Conservation (phyloP, 345 rosid genomes). For the Dipteronia dyeriana region DNA sequence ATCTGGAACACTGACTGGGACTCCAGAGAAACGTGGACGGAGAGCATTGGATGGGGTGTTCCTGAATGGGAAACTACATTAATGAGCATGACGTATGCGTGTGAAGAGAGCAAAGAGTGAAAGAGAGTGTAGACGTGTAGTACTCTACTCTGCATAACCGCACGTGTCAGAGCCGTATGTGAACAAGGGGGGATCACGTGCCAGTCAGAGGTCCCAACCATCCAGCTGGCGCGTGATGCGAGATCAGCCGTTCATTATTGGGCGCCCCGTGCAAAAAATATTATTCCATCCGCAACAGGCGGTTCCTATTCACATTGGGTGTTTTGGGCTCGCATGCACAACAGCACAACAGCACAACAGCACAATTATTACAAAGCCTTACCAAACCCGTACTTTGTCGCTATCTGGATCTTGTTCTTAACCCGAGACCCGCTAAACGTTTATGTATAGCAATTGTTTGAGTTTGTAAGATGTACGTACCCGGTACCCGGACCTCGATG, state of each 20-base stretch:
- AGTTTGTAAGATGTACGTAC: too few relatives aligned
- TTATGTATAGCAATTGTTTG: too few relatives aligned
- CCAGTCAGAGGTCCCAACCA: constrained; percentile 6
- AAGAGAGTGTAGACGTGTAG: background rate
- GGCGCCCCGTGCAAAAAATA: constrained; percentile 8
- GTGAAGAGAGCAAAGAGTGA: constrained; percentile 8
- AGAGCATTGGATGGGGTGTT: constrained; percentile 4
- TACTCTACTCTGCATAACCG: background rate
- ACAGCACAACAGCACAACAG: background rate
- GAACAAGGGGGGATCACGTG: constrained; percentile 30
- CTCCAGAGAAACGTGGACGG: background rate
- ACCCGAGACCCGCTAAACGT: background rate
- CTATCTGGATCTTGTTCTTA: background rate
- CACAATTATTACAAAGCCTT: background rate
- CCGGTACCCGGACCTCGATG: too few relatives aligned
- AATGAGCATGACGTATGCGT: constrained; percentile 19
- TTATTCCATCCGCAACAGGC: background rate
- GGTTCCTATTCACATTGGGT: constrained; percentile 10
- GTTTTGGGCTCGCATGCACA: background rate
- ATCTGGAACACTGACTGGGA: background rate
- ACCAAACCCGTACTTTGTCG: background rate
- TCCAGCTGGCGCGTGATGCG: constrained; percentile 14
- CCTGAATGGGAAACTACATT: background rate
- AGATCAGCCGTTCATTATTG: constrained; percentile 25
- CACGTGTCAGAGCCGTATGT: constrained; percentile 29